A percentile compares a stretch with the other conserved stretches of the same genome.
Evolutionary conservation across 345 rosid species (phyloP).

Genomic region (Euphorbia peplus): DNA sequence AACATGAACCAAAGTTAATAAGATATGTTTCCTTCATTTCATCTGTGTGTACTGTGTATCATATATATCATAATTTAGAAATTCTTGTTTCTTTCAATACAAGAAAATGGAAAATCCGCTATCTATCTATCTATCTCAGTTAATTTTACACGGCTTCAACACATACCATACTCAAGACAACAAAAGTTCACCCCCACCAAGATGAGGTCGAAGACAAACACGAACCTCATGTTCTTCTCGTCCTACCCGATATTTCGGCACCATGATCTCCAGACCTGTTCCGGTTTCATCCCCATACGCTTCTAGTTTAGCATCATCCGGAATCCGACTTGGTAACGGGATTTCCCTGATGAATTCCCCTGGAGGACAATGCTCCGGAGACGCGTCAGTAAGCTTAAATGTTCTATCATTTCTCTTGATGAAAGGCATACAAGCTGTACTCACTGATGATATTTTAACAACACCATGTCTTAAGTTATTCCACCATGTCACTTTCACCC

Average conservation of each 20-base stretch:
- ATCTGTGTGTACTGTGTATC: too few relatives aligned
- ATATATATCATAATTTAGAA: not conserved
- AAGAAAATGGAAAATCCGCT: constrained; percentile 28
- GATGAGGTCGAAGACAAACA: constrained; percentile 45
- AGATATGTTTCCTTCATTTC: not conserved
- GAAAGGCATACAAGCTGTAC: constrained; percentile 20
- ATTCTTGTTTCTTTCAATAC: constrained; percentile 29
- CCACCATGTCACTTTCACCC: constrained; percentile 30
- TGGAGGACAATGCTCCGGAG: constrained; percentile 25
- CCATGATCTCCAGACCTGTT: constrained; percentile 21
- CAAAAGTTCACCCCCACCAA: constrained; percentile 68
- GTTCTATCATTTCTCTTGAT: constrained; percentile 28
- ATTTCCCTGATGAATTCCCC: constrained; percentile 27
- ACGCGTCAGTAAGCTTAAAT: constrained; percentile 23
- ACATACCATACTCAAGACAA: constrained; percentile 46
- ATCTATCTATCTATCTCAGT: not conserved
- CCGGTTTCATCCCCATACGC: constrained; percentile 24
- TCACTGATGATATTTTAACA: constrained; percentile 18
- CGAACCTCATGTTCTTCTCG: constrained; percentile 29
- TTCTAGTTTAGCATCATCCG: constrained; percentile 28
- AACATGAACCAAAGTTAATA: too few relatives aligned
- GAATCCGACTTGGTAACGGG: constrained; percentile 23
- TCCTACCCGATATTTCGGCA: constrained; percentile 25
- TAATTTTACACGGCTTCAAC: constrained; percentile 1
- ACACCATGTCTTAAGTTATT: constrained; percentile 19